Evolutionary conservation across 768 basidiomycete genomes (phyloP).

Genomic region (Hygrocybe punicea): DNA sequence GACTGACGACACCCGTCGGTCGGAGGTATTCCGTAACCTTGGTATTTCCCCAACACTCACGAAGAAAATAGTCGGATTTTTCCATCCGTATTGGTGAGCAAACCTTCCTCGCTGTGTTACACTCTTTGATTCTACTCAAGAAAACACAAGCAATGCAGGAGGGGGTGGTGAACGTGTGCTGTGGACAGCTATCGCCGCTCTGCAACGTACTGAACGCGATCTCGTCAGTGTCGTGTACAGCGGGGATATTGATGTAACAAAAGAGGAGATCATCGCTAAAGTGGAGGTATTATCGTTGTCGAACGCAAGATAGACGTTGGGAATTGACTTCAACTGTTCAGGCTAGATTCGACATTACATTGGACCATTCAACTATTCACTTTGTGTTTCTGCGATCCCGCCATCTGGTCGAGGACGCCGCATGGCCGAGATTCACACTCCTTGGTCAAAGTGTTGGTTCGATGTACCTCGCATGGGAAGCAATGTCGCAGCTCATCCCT

Average conservation of each 20-base stretch:
- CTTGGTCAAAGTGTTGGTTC: conserved; percentile 90
- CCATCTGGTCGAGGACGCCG: conserved; percentile 68
- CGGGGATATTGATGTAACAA: conserved; percentile 78
- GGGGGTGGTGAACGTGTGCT: conserved; percentile 96
- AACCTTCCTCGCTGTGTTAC: conserved; percentile 1
- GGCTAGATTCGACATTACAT: conserved; percentile 76
- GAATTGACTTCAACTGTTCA: conserved; percentile 26
- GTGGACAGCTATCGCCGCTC: conserved; percentile 81
- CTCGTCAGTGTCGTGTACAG: conserved; percentile 81
- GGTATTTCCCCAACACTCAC: background rate
- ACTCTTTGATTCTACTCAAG: conserved; percentile 40
- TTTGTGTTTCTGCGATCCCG: conserved; percentile 80
- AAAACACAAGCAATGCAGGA: conserved; percentile 72
- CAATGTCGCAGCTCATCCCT: conserved; percentile 72
- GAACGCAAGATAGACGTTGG: background rate
- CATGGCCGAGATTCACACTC: conserved; percentile 90
- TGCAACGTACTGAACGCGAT: conserved; percentile 65
- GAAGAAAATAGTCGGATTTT: conserved; percentile 65
- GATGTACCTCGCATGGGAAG: conserved; percentile 79
- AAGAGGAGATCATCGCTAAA: conserved; percentile 75
- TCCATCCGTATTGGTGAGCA: conserved; percentile 92
- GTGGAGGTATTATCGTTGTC: conserved; percentile 59
- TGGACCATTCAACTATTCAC: conserved; percentile 62
- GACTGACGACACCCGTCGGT: background rate
- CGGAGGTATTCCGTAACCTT: background rate